These are phyloP conservation scores for Thalassiosira delicatula DNA, from an alignment of 352 stramenopile genomes.

Conservation along the genomic window DNA sequence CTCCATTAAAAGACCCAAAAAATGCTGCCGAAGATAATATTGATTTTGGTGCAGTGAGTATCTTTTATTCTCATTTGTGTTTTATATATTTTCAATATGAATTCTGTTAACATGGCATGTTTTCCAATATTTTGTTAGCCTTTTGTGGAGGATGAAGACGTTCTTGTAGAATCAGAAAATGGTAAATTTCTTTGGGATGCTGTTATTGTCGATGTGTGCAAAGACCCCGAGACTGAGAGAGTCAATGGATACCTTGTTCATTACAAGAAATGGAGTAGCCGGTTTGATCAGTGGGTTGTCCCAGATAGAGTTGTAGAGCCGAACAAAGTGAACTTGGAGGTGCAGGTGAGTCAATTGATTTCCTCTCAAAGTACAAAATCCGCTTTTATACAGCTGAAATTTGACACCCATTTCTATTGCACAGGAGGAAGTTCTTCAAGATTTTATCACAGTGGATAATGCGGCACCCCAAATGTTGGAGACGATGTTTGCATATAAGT, in stretches of 20 bases:
- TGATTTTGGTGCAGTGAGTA: conserved; percentile 65
- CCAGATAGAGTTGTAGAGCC: conserved; percentile 75
- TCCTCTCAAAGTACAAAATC: neutral
- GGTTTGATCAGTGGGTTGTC: conserved; percentile 83
- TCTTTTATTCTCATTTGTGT: conserved; percentile 15
- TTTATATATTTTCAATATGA: conserved; percentile 2
- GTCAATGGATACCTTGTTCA: conserved; percentile 81
- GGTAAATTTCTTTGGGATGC: conserved; percentile 82
- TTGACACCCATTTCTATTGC: conserved; percentile 3
- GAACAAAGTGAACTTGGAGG: conserved; percentile 75
- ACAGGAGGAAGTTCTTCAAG: conserved; percentile 77
- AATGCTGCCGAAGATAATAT: conserved; percentile 34
- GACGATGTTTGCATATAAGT: conserved; percentile 72
- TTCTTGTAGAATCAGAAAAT: conserved; percentile 81
- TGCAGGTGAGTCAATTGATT: conserved; percentile 57
- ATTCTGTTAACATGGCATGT: no score
- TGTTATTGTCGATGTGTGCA: conserved; percentile 71
- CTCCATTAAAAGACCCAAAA: conserved; percentile 23
- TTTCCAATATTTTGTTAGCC: conserved; percentile 44
- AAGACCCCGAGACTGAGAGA: conserved; percentile 60
- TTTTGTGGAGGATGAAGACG: conserved; percentile 79
- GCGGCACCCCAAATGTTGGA: conserved; percentile 63
- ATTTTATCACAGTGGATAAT: conserved; percentile 48
- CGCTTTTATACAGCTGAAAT: neutral
- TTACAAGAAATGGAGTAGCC: conserved; percentile 82